Base-by-base conservation (phyloP, 2,329 filamentous ascomycete species). In the Colletotrichum siamense region DNA sequence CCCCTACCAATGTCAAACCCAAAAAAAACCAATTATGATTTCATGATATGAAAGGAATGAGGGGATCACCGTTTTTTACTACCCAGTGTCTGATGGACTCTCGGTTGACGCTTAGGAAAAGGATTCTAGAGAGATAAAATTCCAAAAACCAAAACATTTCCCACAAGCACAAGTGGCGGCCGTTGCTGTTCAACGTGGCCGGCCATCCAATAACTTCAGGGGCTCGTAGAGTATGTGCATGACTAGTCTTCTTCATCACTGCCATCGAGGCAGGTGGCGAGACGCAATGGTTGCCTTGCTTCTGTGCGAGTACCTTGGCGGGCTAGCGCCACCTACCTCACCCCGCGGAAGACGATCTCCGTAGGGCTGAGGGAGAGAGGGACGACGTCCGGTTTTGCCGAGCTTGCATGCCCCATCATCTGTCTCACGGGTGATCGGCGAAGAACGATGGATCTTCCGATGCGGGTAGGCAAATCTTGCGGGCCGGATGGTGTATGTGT, bases 11-110 rank as follows among this genome's bases (percentile, higher is more conserved):
- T 57, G 63, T 57, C 64, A 64, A 28, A 73, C 10, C 55, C 24
- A 59, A 59, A 30, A 30, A 52, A 69, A 61, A 59, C 52, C 13
- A 69, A 32, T 73, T 59, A 76, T 69, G 70, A 76, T 76, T 76
- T 73, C 70, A 73, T 52, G 73, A 76, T 73, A 76, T 49, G 70
- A 73, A 73, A 55, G 57, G 69, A 61, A 69, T 24, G 13, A 34
- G 61, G n/a, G 26, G 52, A 32, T n/a, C 49, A 8, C 22, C 39
- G 18, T n/a, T 49, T 62, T 16, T n/a, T 22, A 39, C 22, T 28
- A 36, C 36, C 32, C 8, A 52, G 13, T 65, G 26, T 49, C 34
- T 26, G n/a, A 44, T 34, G 22, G n/a, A n/a, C 44, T 49, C n/a
- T 44, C 32, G 22, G 15, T 36, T 39, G 5, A 39, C 22, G 22